These are phyloP conservation scores for Lanmaoa rubissima DNA, from an alignment of 768 basidiomycete genomes.

Conservation along the genomic window DNA sequence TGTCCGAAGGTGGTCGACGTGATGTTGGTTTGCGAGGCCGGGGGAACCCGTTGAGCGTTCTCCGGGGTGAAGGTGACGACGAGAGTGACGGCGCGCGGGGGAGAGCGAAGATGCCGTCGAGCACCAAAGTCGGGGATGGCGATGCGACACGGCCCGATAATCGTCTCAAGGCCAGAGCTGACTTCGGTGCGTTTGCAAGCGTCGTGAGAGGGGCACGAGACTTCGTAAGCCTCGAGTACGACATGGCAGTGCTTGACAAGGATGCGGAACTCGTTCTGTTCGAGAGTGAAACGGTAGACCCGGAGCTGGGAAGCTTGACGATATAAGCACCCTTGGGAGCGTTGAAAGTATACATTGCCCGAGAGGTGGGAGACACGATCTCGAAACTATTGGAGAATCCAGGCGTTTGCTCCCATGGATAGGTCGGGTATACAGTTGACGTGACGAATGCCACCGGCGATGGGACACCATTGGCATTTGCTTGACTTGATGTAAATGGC, in stretches of 20 bases:
- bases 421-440: not conserved
- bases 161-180: not conserved
- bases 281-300: not conserved
- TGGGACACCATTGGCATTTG: not conserved
- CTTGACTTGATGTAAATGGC: conserved; percentile 4
- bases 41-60: not conserved
- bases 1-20: not conserved
- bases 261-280: not conserved
- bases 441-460: not conserved
- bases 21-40: conserved; percentile 2
- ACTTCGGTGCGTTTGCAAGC: not conserved
- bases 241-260: not conserved
- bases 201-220: not conserved
- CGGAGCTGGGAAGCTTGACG: conserved; percentile 18
- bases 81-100: not conserved
- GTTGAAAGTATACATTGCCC: conserved; percentile 3
- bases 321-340: not conserved
- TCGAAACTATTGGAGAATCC: not conserved
- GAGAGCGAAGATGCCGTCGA: conserved; percentile 25
- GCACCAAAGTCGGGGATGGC: conserved; percentile 17
- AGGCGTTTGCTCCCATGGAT: not conserved
- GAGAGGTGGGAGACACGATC: conserved; percentile 5
- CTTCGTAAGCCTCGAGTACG: not conserved
- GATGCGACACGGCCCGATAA: not conserved
- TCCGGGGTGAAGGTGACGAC: not conserved